Base-by-base conservation (phyloP, 257 asterid genomes). In the Forsythia suspensa region DNA sequence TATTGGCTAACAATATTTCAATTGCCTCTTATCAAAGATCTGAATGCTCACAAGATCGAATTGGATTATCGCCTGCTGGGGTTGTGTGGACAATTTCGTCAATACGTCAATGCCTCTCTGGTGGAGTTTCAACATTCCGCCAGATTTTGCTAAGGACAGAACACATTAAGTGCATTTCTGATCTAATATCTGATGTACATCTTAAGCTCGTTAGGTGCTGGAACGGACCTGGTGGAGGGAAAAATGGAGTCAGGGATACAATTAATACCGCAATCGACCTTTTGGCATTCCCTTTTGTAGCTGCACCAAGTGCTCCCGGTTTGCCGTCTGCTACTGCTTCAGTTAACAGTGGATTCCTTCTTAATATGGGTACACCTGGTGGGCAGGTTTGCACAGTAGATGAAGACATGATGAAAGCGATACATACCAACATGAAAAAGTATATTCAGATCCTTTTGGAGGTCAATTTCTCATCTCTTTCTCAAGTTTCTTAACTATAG, bases 341-440 rank as follows among this genome's bases (percentile, higher is more conserved):
- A 76, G 99, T 96, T 40, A 94, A 82, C 85, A 90, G 99, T 77
- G 99, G 99, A 44, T 91, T 88, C 79, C 91, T 96, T 82, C 93
- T 96, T 86, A 96, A 96, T 81, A 83, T 94, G 90, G 99, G 96
- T 48, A 94, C 99, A 79, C 98, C 99, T 67, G 98, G 98, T 76
- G 97, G 96, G 61, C 90, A 88, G 82, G 86, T 96, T 79, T 92
- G 96, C 87, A 87, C 91, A 69, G 98, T 94, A 78, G 99, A 96
- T 86, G 94, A 85, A 84, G 99, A 96, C 85, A 89, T 94, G 97
- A 89, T 89, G 81, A 94, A 87, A 90, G 91, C 97, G 63, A 92
- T 96, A 71, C 97, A 94, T 78, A 77, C 94, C 48, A 87, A 84
- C 90, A 90, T 96, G 92, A 92, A 92, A 74, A 92, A 89, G 85